A percentile compares a stretch with the other conserved stretches of the same genome.
These are phyloP conservation scores for Silybum marianum DNA, from an alignment of 129 eudicot genomes.

Conservation along the genomic window DNA sequence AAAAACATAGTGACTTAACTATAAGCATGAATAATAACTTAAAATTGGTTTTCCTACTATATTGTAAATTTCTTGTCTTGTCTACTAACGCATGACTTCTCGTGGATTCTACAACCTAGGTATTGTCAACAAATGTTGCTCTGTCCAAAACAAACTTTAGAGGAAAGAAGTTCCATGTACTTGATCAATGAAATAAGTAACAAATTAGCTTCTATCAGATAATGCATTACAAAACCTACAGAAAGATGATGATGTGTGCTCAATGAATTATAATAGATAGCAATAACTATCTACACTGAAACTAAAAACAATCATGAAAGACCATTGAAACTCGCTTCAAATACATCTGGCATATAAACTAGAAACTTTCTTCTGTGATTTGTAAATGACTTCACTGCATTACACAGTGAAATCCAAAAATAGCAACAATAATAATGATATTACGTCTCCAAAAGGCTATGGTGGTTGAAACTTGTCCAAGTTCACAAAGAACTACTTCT, in stretches of 20 bases:
- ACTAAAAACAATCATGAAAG: neutral
- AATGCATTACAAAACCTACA: neutral
- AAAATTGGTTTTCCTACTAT: neutral
- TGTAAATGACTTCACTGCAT: neutral
- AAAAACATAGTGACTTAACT: neutral
- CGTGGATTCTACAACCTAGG: neutral
- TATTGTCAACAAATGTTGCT: neutral
- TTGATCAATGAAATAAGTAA: neutral
- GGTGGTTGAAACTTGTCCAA: neutral
- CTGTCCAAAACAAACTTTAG: neutral
- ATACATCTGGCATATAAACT: constrained; percentile 5
- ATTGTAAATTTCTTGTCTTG: neutral
- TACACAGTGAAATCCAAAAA: neutral
- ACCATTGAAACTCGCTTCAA: neutral
- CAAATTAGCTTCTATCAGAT: neutral
- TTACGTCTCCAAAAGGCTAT: neutral
- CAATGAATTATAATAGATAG: neutral
- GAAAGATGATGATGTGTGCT: neutral
- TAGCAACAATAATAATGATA: neutral
- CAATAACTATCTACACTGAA: neutral
- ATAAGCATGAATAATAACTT: constrained; percentile 3
- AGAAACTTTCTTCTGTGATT: neutral
- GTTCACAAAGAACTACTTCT: neutral
- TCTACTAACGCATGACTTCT: neutral
- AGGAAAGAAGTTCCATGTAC: neutral